phyloP scores from a whole-genome alignment of 2,329 filamentous ascomycete species.

The Pyrenophora tritici-repentis region DNA sequence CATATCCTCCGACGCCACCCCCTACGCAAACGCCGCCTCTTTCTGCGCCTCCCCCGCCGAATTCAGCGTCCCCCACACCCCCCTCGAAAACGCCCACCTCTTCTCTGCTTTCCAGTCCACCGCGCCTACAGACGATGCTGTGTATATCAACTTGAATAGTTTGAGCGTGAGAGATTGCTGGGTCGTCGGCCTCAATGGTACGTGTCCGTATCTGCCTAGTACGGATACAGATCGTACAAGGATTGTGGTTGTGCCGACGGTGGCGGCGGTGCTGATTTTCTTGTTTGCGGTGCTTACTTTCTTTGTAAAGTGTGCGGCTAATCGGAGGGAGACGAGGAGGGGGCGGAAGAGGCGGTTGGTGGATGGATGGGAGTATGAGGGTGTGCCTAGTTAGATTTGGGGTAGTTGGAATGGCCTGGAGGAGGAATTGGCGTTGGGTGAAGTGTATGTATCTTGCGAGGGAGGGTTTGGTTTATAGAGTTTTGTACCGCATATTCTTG shows the following conservation, averaged over 20 bases:
- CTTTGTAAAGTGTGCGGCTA: constrained; percentile 68
- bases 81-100: constrained; percentile 67
- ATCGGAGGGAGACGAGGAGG: constrained; percentile 59
- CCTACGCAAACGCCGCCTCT: constrained; percentile 52
- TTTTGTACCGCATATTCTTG: no score
- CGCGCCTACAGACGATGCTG: constrained; percentile 18
- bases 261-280: constrained; percentile 67
- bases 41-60: constrained; percentile 56
- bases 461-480: no score
- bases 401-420: no score
- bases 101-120: constrained; percentile 34
- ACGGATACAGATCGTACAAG: constrained; percentile 51
- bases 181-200: constrained; percentile 60
- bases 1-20: constrained; percentile 51
- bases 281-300: constrained; percentile 64
- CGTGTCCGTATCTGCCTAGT: constrained; percentile 62
- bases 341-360: constrained; percentile 54
- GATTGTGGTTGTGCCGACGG: constrained; percentile 63
- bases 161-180: constrained; percentile 63
- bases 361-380: constrained; percentile 69
- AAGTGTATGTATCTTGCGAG: no score
- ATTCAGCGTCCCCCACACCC: constrained; percentile 64
- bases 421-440: no score
- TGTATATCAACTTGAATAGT: constrained; percentile 67
- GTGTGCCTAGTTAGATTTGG: constrained; percentile 57